Percentiles rank a stretch among this genome's conserved stretches.
Evolutionary conservation across 306 rosid genomes (phyloP).

Genomic region (Lathyrus aphaca): DNA sequence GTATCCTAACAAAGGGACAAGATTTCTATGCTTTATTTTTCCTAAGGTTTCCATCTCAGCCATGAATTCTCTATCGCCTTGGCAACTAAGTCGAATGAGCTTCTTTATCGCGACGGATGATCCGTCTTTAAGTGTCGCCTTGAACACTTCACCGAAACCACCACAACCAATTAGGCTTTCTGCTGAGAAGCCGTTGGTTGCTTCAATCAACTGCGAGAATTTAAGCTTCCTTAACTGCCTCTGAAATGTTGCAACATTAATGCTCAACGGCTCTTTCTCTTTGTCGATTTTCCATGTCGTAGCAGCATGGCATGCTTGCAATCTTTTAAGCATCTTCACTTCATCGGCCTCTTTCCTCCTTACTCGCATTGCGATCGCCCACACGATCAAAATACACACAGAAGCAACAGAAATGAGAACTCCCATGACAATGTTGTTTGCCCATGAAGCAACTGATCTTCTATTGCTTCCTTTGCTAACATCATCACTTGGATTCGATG

Average conservation of each 20-base stretch:
- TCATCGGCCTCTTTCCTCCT: slow-evolving; percentile 86
- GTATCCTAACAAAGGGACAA: slow-evolving; percentile 87
- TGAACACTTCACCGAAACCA: slow-evolving; percentile 98
- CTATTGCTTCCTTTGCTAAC: slow-evolving; percentile 50
- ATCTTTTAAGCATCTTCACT: slow-evolving; percentile 85
- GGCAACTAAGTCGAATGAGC: slow-evolving; percentile 87
- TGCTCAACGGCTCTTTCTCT: slow-evolving; percentile 92
- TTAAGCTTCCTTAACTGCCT: slow-evolving; percentile 94
- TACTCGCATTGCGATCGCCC: slow-evolving; percentile 89
- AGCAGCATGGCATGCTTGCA: slow-evolving; percentile 90
- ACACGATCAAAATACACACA: slow-evolving; percentile 75
- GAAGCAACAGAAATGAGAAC: slow-evolving; percentile 84
- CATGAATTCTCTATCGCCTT: slow-evolving; percentile 95
- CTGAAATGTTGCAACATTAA: slow-evolving; percentile 95
- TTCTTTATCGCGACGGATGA: slow-evolving; percentile 95
- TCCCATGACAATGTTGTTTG: slow-evolving; percentile 85
- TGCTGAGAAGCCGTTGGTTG: slow-evolving; percentile 97
- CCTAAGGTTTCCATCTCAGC: slow-evolving; percentile 99
- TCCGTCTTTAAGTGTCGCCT: slow-evolving; percentile 89
- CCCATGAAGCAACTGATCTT: slow-evolving; percentile 65
- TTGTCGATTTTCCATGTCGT: slow-evolving; percentile 98
- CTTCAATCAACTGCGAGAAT: slow-evolving; percentile 93
- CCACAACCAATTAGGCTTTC: slow-evolving; percentile 92
- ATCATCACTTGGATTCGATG: slow-evolving; percentile 47
- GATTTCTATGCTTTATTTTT: slow-evolving; percentile 87